Evolutionary conservation across 495 filamentous ascomycete species (phyloP), one percentile per base, ranked within the genome.

Genomic region (Neurospora africana): DNA sequence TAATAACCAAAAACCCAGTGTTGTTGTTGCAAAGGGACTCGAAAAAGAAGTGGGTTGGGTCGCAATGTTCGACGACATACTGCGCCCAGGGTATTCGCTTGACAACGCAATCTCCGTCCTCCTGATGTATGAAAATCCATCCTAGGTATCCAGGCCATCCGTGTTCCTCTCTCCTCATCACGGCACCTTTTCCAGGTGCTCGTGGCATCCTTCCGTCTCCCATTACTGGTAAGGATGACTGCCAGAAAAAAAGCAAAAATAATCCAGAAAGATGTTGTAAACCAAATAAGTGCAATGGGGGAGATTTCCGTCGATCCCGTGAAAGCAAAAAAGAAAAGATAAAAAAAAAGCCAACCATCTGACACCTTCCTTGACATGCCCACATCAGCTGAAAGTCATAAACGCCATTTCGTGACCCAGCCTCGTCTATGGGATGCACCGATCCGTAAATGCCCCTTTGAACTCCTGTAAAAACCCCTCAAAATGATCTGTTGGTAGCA

Each of bases 361-460:
- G 74, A 61, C 53, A 61, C 53, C 53, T 30, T 61, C 53, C 27
- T 61, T 61, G 27, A 33, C 53, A 61, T 61, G 27, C 75, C 75
- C 75, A 76, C 73, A 76, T 76, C 75, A 76, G 75, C 75, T 75
- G 71, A 75, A 67, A 72, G 65, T 71, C 72, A 73, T 75, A 68
- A 75, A 76, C 70, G 58, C 58, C 53, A 72, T 69, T 43, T 69
- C 61, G 9, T 61, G 41, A 47, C 71, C 68, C 75, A 76, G 73
- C 75, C 72, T 76, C 75, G 47, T 76, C 75, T 76, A 75, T 76
- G 75, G 75, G 75, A 70, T 67, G 74, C 71, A 70, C 69, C 72
- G 70, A 74, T 65, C 74, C 72, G 37, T 70, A 61, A 70, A 70
- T 73, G 72, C 39, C 41, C 58, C 30, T 39, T 30, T 47, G 30